Conservation (phyloP, 805 yeast species). For the Vanderwaltozyma polyspora region DNA sequence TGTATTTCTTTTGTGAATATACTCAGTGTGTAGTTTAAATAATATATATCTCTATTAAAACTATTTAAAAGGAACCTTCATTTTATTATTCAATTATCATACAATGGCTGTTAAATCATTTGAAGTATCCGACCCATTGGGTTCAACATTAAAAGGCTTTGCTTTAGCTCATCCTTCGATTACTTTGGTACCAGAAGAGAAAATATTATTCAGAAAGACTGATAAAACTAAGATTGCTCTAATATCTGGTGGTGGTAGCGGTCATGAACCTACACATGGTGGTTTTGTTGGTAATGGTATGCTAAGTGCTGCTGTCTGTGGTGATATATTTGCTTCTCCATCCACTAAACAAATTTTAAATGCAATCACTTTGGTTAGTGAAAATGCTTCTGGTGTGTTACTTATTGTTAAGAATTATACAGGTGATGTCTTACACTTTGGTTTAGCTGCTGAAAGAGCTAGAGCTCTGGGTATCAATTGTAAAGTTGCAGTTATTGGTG, state of each 20-base stretch:
- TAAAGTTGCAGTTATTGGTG: constrained; percentile 70
- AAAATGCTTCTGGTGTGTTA: constrained; percentile 44
- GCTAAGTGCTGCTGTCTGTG: constrained; percentile 80
- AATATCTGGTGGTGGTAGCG: constrained; percentile 89
- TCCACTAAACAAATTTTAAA: constrained; percentile 79
- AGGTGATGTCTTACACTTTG: constrained; percentile 89
- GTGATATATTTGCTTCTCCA: constrained; percentile 89
- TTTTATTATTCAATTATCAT: no score
- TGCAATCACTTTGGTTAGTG: constrained; percentile 36
- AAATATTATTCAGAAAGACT: constrained; percentile 28
- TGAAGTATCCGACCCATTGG: constrained; percentile 30
- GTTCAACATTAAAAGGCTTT: constrained; percentile 30
- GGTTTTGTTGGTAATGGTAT: constrained; percentile 83
- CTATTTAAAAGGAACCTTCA: no score
- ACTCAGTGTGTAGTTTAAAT: no score
- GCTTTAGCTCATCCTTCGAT: constrained; percentile 30
- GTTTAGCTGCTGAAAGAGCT: constrained; percentile 82
- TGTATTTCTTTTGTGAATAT: no score
- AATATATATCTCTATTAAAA: no score
- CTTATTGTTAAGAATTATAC: constrained; percentile 85
- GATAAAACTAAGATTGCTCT: constrained; percentile 48
- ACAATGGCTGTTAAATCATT: constrained; percentile 26
- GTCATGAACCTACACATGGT: constrained; percentile 91
- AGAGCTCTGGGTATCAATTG: constrained; percentile 63
- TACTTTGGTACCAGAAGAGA: constrained; percentile 29